Percentiles rank a stretch among this genome's conserved stretches.
Conservation (phyloP, 192 early-diverging fungal genomes). For the Backusella morwellensis region DNA sequence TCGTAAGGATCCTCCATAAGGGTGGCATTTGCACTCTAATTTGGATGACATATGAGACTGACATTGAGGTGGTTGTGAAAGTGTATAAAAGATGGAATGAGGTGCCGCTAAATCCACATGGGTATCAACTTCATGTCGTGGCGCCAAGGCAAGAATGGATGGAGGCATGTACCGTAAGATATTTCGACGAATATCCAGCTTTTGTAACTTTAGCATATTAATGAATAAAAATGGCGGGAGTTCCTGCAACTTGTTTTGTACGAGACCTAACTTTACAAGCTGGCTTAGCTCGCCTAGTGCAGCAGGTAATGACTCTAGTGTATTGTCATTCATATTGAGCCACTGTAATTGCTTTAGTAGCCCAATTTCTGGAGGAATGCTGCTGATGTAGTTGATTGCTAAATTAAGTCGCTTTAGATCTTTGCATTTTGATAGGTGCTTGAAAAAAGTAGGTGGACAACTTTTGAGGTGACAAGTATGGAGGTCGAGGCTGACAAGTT, state of each 20-base stretch:
- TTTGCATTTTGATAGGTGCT: constrained; percentile 3
- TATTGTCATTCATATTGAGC: constrained; percentile 52
- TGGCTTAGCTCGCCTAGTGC: constrained; percentile 36
- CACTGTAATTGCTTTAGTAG: constrained; percentile 38
- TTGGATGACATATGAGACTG: neutral
- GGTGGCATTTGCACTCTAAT: neutral
- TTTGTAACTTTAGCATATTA: constrained; percentile 31
- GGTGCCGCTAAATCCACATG: constrained; percentile 10
- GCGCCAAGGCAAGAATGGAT: constrained; percentile 14
- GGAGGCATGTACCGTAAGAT: constrained; percentile 39
- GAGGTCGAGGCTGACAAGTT: constrained; percentile 43
- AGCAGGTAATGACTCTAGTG: constrained; percentile 28
- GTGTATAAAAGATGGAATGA: neutral
- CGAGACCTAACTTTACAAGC: constrained; percentile 47
- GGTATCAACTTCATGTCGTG: neutral
- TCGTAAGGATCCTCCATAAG: constrained; percentile 9
- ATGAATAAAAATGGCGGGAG: constrained; percentile 34
- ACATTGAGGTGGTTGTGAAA: constrained; percentile 1
- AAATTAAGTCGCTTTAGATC: constrained; percentile 39
- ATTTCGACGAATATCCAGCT: constrained; percentile 46
- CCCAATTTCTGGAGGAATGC: constrained; percentile 36
- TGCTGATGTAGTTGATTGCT: constrained; percentile 42
- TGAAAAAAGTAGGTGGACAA: constrained; percentile 19
- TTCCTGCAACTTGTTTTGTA: constrained; percentile 39
- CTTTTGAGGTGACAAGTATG: constrained; percentile 39